phyloP scores from a whole-genome alignment of 2,329 filamentous ascomycete species.

The Venturiaceae sp. region DNA sequence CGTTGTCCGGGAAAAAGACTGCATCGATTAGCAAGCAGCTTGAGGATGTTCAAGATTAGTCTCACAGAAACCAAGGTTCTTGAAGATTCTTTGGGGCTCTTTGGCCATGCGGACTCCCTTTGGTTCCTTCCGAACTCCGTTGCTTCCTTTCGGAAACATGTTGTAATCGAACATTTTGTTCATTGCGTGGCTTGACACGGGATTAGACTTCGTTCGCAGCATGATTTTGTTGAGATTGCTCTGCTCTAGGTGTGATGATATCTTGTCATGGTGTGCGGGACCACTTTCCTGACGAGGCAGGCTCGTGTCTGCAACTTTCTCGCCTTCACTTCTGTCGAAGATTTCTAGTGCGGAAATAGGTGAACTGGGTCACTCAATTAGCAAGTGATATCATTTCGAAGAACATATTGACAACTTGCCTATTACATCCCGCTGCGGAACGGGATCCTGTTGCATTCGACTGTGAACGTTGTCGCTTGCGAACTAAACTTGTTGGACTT shows the following conservation, averaged over 20 bases:
- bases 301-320: not conserved
- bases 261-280: not conserved
- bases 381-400: not conserved
- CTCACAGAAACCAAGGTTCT: slow-evolving; percentile 21
- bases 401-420: too few species aligned
- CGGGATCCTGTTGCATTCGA: too few species aligned
- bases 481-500: too few species aligned
- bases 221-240: not conserved
- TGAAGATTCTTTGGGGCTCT: slow-evolving; percentile 22
- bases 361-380: too few species aligned
- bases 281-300: not conserved
- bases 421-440: too few species aligned
- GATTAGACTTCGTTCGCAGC: not conserved
- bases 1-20: slow-evolving; percentile 69
- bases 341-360: too few species aligned
- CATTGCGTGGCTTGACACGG: not conserved
- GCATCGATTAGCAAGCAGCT: not conserved
- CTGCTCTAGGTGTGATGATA: not conserved
- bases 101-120: slow-evolving; percentile 13
- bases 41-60: not conserved
- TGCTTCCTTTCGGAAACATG: not conserved
- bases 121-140: not conserved
- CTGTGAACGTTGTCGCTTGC: too few species aligned
- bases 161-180: not conserved
- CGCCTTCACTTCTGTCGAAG: not conserved